Conservation (phyloP, 2,329 filamentous ascomycete genomes). For the Beauveria medogensis region DNA sequence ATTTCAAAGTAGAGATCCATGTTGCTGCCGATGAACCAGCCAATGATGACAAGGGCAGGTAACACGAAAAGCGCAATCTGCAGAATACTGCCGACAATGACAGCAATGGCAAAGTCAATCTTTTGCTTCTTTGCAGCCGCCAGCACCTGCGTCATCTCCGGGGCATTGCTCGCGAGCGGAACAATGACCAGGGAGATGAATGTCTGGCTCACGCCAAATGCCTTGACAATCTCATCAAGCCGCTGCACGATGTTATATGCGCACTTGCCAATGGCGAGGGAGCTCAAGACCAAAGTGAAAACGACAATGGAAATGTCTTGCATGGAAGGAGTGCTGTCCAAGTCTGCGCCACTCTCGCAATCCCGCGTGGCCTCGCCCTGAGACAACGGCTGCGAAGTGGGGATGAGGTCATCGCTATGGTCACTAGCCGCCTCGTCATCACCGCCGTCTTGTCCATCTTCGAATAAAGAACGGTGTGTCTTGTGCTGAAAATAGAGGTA, state of each 20-base stretch:
- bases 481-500: slow-evolving; percentile 15
- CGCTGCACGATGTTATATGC: slow-evolving; percentile 12
- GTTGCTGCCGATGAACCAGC: slow-evolving; percentile 7
- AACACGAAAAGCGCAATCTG: slow-evolving; percentile 15
- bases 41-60: slow-evolving; percentile 12
- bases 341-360: slow-evolving; percentile 3
- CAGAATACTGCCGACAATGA: slow-evolving; percentile 15
- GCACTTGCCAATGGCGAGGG: slow-evolving; percentile 12
- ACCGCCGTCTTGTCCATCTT: background rate
- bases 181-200: slow-evolving; percentile 14
- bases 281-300: background rate
- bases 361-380: background rate
- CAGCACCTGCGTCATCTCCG: slow-evolving; percentile 13
- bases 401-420: slow-evolving; percentile 3
- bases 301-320: background rate
- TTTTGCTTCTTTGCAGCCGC: slow-evolving; percentile 13
- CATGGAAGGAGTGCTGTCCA: slow-evolving; percentile 10
- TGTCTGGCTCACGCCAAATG: slow-evolving; percentile 12
- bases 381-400: background rate
- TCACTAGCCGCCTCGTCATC: background rate
- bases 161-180: slow-evolving; percentile 14
- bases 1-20: slow-evolving; percentile 15
- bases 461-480: slow-evolving; percentile 13
- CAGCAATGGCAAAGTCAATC: slow-evolving; percentile 14
- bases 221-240: slow-evolving; percentile 6